These are phyloP conservation scores for Cucumis sativus DNA, from an alignment of 306 rosid species.

Conservation along the genomic window DNA sequence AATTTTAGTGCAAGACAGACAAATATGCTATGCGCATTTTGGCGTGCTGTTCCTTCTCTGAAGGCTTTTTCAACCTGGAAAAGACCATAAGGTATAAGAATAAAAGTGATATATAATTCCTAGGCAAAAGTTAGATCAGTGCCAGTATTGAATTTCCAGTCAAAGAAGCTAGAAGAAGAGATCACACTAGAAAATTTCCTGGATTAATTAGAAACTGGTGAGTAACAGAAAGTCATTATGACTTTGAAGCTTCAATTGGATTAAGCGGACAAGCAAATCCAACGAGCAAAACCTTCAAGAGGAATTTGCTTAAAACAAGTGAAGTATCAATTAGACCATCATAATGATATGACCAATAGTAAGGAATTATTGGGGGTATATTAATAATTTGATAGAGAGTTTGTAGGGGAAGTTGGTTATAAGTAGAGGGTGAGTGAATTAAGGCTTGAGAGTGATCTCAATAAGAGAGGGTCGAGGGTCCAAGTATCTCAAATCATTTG, in stretches of 20 bases:
- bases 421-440: too few species aligned
- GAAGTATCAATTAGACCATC: too few species aligned
- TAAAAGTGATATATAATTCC: not conserved
- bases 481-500: too few species aligned
- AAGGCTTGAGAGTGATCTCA: too few species aligned
- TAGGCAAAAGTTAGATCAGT: not conserved
- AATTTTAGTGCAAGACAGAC: conserved; percentile 89
- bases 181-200: not conserved
- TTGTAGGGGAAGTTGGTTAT: too few species aligned
- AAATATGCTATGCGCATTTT: conserved; percentile 98
- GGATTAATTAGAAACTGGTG: not conserved
- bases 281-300: not conserved
- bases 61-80: conserved; percentile 96
- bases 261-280: not conserved
- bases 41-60: conserved; percentile 99
- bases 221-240: not conserved
- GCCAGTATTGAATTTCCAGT: not conserved
- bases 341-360: too few species aligned
- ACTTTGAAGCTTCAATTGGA: not conserved
- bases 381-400: too few species aligned
- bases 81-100: not conserved
- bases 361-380: too few species aligned
- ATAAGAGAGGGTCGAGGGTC: too few species aligned
- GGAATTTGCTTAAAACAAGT: too few species aligned
- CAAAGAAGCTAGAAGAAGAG: not conserved